Percentiles rank a stretch among this genome's conserved stretches.
These are phyloP conservation scores for Debaryomycetaceae sp. DNA, from an alignment of 1,139 yeast species.

Conservation along the genomic window DNA sequence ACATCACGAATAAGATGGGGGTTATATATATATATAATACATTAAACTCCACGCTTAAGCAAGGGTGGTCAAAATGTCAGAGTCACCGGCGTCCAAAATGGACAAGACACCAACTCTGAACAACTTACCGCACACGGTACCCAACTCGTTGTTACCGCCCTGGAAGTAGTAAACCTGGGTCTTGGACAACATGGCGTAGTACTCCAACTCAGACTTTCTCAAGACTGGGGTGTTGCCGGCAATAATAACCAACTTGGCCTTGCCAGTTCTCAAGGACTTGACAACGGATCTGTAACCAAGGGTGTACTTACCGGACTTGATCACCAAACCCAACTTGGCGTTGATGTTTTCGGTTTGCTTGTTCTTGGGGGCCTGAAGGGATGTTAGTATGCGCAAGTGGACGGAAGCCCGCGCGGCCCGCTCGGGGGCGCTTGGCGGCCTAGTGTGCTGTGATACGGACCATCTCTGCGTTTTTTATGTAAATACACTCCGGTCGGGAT, in stretches of 20 bases:
- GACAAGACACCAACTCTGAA: slow-evolving; percentile 99
- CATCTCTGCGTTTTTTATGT: slow-evolving; percentile 80
- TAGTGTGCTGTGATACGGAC: slow-evolving; percentile 56
- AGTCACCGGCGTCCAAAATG: slow-evolving; percentile 98
- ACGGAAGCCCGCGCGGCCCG: too few species aligned
- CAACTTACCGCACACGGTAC: slow-evolving; percentile 99
- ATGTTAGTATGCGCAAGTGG: slow-evolving; percentile 24
- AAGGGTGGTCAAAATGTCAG: slow-evolving; percentile 81
- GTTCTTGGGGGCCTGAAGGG: slow-evolving; percentile 83
- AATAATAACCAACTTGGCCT: slow-evolving; percentile 96
- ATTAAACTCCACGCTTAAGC: slow-evolving; percentile 7
- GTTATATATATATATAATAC: slow-evolving; percentile 4
- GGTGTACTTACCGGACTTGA: slow-evolving; percentile 99
- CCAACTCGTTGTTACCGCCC: slow-evolving; percentile 99
- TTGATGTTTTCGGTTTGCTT: slow-evolving; percentile 92
- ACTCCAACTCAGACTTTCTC: slow-evolving; percentile 99
- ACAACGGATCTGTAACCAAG: slow-evolving; percentile 99
- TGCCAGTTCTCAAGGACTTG: slow-evolving; percentile 97
- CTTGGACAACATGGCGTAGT: slow-evolving; percentile 99
- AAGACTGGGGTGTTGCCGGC: slow-evolving; percentile 99
- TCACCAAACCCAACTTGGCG: slow-evolving; percentile 96
- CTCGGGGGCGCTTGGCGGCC: neutral
- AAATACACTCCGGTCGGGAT: slow-evolving; percentile 83
- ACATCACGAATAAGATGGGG: slow-evolving; percentile 1
- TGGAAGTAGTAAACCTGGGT: slow-evolving; percentile 98